Percentiles rank a stretch among this genome's conserved stretches.
Evolutionary conservation across 768 basidiomycete species (phyloP).

Genomic region (Mycena crocata): DNA sequence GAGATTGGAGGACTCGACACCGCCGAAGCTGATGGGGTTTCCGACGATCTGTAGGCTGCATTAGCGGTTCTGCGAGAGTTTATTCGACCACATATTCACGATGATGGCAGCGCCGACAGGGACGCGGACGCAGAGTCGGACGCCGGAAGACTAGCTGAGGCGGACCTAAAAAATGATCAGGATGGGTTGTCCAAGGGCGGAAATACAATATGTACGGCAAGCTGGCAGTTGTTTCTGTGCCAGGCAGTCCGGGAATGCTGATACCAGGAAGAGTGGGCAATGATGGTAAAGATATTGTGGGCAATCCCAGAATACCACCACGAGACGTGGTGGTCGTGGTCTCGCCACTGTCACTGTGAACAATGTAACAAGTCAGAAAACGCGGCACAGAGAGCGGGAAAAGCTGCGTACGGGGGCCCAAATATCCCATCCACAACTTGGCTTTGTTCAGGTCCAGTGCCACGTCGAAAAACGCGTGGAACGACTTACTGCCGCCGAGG

Average conservation of each 20-base stretch:
- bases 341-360: neutral
- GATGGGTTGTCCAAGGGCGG: neutral
- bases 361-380: neutral
- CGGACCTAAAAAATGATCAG: neutral
- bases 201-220: neutral
- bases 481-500: slow-evolving; percentile 21
- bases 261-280: neutral
- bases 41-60: too few relatives aligned
- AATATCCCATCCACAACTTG: slow-evolving; percentile 22
- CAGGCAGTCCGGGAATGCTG: slow-evolving; percentile 1
- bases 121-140: slow-evolving; percentile 5
- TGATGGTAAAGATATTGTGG: slow-evolving; percentile 8
- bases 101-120: neutral
- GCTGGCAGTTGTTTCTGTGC: neutral
- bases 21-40: too few relatives aligned
- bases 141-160: neutral
- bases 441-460: neutral
- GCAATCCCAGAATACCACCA: neutral
- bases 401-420: slow-evolving; percentile 24
- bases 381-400: neutral
- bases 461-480: neutral
- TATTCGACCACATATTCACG: neutral
- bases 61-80: neutral
- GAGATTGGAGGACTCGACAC: slow-evolving; percentile 25
- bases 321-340: neutral